Base-by-base conservation (phyloP, 2,329 filamentous ascomycete genomes). In the Fusarium annulatum region DNA sequence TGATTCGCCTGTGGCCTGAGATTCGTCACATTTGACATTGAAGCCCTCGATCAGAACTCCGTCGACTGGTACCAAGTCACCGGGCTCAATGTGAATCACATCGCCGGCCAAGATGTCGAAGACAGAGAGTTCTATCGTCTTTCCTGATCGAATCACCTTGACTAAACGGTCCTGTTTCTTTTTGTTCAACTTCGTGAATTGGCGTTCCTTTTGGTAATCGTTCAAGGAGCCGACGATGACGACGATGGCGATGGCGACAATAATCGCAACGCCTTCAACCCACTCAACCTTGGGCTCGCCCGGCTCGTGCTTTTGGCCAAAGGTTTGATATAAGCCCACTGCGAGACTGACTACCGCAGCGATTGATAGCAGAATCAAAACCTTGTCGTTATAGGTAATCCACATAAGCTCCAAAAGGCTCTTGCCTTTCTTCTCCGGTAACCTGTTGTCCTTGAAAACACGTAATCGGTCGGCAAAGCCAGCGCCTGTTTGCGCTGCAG, bases 321-420 rank as follows among this genome's bases (percentile, higher is more conserved):
- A 92, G 0, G 91, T 92, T 80, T 94, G 91, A 80, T 94, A 95
- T 1, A 95, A 85, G 53, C 93, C 93, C 46, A 95, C 87, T 9
- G 90, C 92, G 48, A 95, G 86, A 49, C 93, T 94, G 56, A 95
- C 89, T 42, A 90, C 85, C 7, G 93, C 93, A 48, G 93, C 93
- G 55, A 88, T 85, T 1, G 91, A 93, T 61, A 94, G 85, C 10
- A 94, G 84, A 66, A 94, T 92, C 51, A 95, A 84, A 7, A 95
- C 91, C 80, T 95, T 95, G 86, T 95, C 93, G 82, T 95, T 94
- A 80, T 94, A 94, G 1, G 93, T 94, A 76, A 95, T 93, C 93
- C 93, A 95, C 82, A 94, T 92, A 46, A 95, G 85, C 78, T 93
- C 85, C 49, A 93, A 84, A 45, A 95, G 86, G 72, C 85, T 92